Percentiles rank a stretch among this genome's conserved stretches.
These are phyloP conservation scores for Prinsepia uniflora DNA, from an alignment of 306 rosid species.

Conservation along the genomic window DNA sequence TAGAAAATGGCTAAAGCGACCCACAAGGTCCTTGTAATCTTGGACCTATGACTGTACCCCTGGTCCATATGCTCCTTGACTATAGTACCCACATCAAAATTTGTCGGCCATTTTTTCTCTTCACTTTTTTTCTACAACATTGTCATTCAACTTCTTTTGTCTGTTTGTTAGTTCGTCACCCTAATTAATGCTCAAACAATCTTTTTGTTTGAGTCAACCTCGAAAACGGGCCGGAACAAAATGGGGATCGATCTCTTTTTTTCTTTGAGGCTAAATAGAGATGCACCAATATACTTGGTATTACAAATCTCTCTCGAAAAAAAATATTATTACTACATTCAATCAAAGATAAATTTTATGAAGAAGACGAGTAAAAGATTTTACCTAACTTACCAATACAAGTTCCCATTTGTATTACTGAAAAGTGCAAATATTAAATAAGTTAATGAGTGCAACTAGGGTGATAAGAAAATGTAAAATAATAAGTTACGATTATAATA, in stretches of 20 bases:
- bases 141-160: conserved; percentile 15
- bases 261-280: not conserved
- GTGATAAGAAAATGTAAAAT: no score
- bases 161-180: not conserved
- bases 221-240: conserved; percentile 5
- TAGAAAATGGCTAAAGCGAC: conserved; percentile 48
- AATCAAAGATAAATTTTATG: not conserved
- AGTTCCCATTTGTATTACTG: not conserved
- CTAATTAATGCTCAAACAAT: conserved; percentile 1
- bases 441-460: no score
- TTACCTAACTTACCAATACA: not conserved
- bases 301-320: no score
- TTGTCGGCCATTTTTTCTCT: conserved; percentile 47
- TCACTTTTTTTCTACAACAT: not conserved
- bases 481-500: no score
- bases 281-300: no score
- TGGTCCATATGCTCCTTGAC: conserved; percentile 58
- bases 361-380: not conserved
- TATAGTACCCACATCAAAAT: conserved; percentile 23
- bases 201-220: conserved; percentile 9
- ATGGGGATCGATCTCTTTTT: not conserved
- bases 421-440: no score
- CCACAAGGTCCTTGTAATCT: conserved; percentile 45
- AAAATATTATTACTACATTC: not conserved
- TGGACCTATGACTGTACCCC: conserved; percentile 28